phyloP scores from a whole-genome alignment of 1,284 basidiomycete genomes.

The Schizopora paradoxa region DNA sequence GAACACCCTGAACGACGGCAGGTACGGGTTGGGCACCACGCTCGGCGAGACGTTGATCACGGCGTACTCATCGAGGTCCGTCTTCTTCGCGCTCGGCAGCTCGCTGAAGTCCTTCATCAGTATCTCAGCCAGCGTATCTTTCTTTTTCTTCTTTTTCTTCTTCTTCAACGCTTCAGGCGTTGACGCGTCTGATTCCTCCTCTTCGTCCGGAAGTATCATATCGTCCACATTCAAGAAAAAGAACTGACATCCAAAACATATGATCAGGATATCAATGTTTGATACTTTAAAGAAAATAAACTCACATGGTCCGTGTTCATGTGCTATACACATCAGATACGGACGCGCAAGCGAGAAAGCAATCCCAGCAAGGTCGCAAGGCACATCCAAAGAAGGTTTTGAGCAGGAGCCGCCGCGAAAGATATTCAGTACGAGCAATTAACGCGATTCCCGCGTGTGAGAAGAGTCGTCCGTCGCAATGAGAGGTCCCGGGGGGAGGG shows the following conservation, averaged over 20 bases:
- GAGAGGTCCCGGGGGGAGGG: background rate
- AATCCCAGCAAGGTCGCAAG: no score
- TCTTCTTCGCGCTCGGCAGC: conserved; percentile 46
- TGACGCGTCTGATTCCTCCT: conserved; percentile 16
- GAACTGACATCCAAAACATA: no score
- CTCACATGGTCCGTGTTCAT: conserved; percentile 75
- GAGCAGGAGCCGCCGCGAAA: background rate
- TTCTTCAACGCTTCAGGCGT: conserved; percentile 20
- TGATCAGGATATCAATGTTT: conserved; percentile 5
- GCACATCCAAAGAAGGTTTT: no score
- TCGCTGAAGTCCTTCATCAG: conserved; percentile 52
- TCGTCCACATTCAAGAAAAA: conserved; percentile 16
- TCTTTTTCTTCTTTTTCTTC: conserved; percentile 13
- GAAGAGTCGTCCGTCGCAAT: background rate
- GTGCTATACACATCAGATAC: conserved; percentile 39
- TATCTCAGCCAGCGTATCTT: conserved; percentile 38
- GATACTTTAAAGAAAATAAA: conserved; percentile 13
- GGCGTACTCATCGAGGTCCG: conserved; percentile 63
- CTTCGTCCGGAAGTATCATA: conserved; percentile 10
- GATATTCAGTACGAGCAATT: background rate
- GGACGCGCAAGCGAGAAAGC: conserved; percentile 5
- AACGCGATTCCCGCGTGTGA: conserved; percentile 5
- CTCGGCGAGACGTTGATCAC: conserved; percentile 77
- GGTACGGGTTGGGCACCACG: conserved; percentile 84
- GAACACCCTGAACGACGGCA: conserved; percentile 80